Evolutionary conservation across 768 basidiomycete species (phyloP).

Genomic region (Gloeostereum incarnatum): DNA sequence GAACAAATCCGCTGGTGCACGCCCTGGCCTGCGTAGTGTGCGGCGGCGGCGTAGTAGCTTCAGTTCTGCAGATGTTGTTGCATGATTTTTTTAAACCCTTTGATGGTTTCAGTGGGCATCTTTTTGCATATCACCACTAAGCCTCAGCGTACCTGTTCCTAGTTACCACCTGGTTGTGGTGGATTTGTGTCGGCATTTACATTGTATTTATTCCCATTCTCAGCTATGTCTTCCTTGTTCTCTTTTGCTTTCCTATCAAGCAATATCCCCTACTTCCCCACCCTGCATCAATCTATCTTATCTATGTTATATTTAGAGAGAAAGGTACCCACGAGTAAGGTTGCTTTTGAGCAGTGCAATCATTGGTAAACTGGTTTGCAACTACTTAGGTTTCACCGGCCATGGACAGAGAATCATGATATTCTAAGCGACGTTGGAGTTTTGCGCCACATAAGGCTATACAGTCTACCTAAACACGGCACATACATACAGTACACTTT

Average conservation of each 20-base stretch:
- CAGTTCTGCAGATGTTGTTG: conserved; percentile 79
- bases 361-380: too few relatives aligned
- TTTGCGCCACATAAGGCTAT: too few relatives aligned
- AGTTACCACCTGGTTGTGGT: conserved; percentile 76
- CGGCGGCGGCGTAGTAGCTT: conserved; percentile 80
- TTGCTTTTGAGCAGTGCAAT: too few relatives aligned
- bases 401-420: too few relatives aligned
- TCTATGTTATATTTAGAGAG: too few relatives aligned
- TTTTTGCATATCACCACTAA: too few relatives aligned
- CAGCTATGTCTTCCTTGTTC: conserved; percentile 7
- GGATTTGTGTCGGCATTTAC: conserved; percentile 17
- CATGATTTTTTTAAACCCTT: conserved; percentile 23
- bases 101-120: conserved; percentile 3
- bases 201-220: conserved; percentile 1
- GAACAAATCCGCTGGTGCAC: conserved; percentile 61
- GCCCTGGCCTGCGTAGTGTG: conserved; percentile 66
- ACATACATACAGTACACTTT: conserved; percentile 4
- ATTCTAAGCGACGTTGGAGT: too few relatives aligned
- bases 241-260: not conserved
- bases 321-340: too few relatives aligned
- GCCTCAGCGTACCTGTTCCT: conserved; percentile 79
- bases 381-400: too few relatives aligned
- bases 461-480: too few relatives aligned
- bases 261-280: conserved; percentile 22
- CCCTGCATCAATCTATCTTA: conserved; percentile 21